phyloP scores from a whole-genome alignment of 2,329 filamentous ascomycete genomes.

The Neonectria punicea region DNA sequence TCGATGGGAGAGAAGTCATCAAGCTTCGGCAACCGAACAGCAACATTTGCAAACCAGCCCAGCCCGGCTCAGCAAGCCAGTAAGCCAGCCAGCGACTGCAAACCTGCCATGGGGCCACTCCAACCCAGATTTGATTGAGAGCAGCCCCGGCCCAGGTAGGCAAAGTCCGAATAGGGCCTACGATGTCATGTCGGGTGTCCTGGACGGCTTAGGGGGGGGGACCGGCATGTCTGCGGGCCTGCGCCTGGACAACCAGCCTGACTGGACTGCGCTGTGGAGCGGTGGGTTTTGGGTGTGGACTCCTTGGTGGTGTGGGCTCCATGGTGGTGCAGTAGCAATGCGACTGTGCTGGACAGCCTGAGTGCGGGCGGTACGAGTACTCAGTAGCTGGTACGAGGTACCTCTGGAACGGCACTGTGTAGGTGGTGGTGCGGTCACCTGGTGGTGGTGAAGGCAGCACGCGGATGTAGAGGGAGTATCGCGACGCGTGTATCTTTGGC shows the following conservation, averaged over 20 bases:
- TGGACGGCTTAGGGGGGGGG: slow-evolving; percentile 13
- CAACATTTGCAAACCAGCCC: background rate
- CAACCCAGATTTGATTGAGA: slow-evolving; percentile 17
- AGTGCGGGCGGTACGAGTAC: background rate
- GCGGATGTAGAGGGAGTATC: background rate
- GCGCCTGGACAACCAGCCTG: slow-evolving; percentile 12
- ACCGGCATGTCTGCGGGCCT: slow-evolving; percentile 17
- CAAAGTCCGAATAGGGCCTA: slow-evolving; percentile 9
- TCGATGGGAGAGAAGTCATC: background rate
- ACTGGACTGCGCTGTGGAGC: slow-evolving; percentile 18
- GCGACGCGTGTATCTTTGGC: background rate
- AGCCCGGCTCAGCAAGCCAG: background rate
- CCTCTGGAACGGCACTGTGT: background rate
- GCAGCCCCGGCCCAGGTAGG: slow-evolving; percentile 9
- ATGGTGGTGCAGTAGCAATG: slow-evolving; percentile 21
- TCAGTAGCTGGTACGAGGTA: background rate
- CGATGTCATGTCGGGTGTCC: slow-evolving; percentile 3
- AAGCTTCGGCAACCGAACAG: background rate
- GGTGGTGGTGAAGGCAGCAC: background rate
- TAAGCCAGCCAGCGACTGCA: background rate
- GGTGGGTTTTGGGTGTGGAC: slow-evolving; percentile 2
- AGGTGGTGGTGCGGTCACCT: background rate
- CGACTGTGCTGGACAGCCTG: slow-evolving; percentile 8
- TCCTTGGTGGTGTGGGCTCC: slow-evolving; percentile 7
- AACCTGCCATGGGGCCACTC: slow-evolving; percentile 22